Conservation (phyloP, 192 early-diverging fungal genomes). For the Chytriomyces sp. region DNA sequence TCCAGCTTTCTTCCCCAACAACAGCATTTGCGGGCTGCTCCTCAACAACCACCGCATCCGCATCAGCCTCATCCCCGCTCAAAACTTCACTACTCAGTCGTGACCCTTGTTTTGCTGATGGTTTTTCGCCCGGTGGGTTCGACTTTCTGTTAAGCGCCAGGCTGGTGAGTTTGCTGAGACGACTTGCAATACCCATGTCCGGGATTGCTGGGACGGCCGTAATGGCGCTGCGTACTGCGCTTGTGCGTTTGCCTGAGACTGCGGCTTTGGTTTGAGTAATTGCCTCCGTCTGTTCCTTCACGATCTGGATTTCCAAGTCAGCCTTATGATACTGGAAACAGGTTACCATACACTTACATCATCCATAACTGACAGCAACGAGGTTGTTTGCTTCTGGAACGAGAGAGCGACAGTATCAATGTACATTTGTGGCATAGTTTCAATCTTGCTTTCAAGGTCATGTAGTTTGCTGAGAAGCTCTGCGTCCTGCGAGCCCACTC, state of each 20-base stretch:
- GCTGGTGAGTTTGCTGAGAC: not conserved
- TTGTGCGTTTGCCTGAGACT: not conserved
- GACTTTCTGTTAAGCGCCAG: constrained; percentile 3
- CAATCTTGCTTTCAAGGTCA: constrained; percentile 19
- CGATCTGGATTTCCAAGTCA: not conserved
- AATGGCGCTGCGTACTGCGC: not conserved
- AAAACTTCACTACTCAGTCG: too few species aligned
- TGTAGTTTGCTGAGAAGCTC: constrained; percentile 11
- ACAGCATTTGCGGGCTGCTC: too few species aligned
- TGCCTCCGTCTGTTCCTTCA: constrained; percentile 14
- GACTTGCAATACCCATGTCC: constrained; percentile 20
- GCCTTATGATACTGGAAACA: too few species aligned
- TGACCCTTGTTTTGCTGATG: too few species aligned
- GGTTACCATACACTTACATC: not conserved
- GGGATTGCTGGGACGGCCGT: constrained; percentile 12
- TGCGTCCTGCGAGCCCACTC: not conserved
- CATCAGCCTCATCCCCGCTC: too few species aligned
- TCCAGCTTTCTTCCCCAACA: too few species aligned
- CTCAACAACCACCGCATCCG: too few species aligned
- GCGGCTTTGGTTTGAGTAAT: not conserved
- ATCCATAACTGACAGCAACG: constrained; percentile 21
- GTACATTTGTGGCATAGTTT: constrained; percentile 23
- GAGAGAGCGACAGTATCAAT: constrained; percentile 26
- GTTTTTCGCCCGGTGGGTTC: not conserved
- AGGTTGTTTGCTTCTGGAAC: constrained; percentile 18